Evolutionary conservation across 768 basidiomycete species (phyloP), one percentile per base, ranked within the genome.

Genomic region (Collybia sordida): DNA sequence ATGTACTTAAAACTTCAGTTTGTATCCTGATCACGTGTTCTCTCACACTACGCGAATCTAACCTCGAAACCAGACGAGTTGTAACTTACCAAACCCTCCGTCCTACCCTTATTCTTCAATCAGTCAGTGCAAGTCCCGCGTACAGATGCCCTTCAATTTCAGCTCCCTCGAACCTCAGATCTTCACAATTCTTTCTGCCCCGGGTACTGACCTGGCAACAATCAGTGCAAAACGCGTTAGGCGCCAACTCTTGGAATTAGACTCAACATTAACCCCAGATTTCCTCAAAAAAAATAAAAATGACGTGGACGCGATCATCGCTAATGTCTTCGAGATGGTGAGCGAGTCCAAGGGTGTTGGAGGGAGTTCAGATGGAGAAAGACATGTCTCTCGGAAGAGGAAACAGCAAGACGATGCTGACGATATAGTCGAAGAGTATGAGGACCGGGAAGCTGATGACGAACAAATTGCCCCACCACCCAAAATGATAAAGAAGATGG

Each of bases 201-300:
- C 91, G 3, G 85, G 82, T 41, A 86, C 81, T 41, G 88, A 93
- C 74, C 77, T 93, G 59, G 53, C 74, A 40, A 88, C 86, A 40
- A 90, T 93, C 67, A 89, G 85, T 64, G 93, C 93, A 40, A 96
- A 92, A 72, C 85, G 84, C 69, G 92, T 97, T 59, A 83, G 94
- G 56, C 87, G 86, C 62, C 80, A 83, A 63, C 72, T 93, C 54
- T 59, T 72, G 49, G 81, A 80, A 52, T 47, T 71, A 52, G 75
- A 82, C 65, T 65, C 79, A 7, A 67, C 75, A 17, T 62, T 90
- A 47, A 82, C 85, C 6, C 49, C 75, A 21, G 83, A 83, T 23
- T 69, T 78, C 45, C 63, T 95, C 52, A 88, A 84, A 60, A 77
- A 81, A 56, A 69, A 87, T 68, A 89, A 86, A 61, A 65, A 70